phyloP scores from a whole-genome alignment of 176 grass and related monocot genomes.

The Aegilops sharonensis region DNA sequence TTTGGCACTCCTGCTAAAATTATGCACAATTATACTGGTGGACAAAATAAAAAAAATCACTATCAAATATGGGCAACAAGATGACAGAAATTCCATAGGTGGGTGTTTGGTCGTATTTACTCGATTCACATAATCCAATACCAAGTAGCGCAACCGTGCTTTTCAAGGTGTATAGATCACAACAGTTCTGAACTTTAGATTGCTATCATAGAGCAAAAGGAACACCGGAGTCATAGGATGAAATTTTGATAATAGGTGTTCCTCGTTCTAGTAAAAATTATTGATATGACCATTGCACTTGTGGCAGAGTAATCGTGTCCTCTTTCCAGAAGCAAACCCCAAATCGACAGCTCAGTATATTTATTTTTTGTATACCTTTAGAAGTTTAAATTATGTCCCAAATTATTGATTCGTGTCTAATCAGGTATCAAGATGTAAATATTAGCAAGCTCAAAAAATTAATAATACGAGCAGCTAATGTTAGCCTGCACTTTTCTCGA shows the following conservation, averaged over 20 bases:
- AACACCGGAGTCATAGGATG: slow-evolving; percentile 27
- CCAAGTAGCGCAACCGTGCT: no score
- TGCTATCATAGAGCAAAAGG: slow-evolving; percentile 11
- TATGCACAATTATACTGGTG: no score
- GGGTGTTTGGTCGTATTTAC: no score
- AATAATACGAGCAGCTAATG: neutral
- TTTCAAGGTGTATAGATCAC: neutral
- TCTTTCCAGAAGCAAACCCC: slow-evolving; percentile 49
- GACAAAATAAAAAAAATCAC: neutral
- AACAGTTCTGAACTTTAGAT: neutral
- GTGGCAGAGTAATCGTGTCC: slow-evolving; percentile 48
- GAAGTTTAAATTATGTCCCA: neutral
- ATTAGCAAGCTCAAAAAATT: no score
- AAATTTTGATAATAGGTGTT: slow-evolving; percentile 49
- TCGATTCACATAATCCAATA: no score
- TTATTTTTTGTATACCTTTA: neutral
- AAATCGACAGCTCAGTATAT: neutral
- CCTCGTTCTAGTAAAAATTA: slow-evolving; percentile 33
- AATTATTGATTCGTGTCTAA: neutral
- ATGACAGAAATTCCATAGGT: neutral
- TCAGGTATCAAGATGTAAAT: neutral
- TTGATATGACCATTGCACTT: slow-evolving; percentile 44
- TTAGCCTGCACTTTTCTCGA: neutral
- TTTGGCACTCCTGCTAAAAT: no score
- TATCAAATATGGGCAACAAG: neutral